Evolutionary conservation across 805 yeast genomes (phyloP).

Genomic region (Starmerella bombi): DNA sequence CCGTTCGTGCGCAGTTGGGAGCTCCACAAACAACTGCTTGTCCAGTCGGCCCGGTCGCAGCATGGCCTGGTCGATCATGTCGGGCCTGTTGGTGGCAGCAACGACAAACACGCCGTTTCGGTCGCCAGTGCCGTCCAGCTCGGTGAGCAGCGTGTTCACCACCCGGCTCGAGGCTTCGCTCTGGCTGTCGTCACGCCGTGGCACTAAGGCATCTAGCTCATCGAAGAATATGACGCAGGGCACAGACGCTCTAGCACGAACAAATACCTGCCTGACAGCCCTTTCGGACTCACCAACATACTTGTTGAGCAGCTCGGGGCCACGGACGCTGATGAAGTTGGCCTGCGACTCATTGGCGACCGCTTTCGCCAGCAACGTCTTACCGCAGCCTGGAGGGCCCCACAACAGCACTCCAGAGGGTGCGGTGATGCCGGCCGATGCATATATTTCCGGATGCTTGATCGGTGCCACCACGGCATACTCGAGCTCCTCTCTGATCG

Average conservation of each 20-base stretch:
- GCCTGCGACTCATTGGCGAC: slow-evolving; percentile 96
- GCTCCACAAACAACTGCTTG: slow-evolving; percentile 79
- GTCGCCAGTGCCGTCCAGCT: slow-evolving; percentile 86
- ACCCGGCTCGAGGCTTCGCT: slow-evolving; percentile 88
- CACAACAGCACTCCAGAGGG: slow-evolving; percentile 95
- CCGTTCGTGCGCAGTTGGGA: slow-evolving; percentile 70
- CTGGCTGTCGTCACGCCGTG: slow-evolving; percentile 76
- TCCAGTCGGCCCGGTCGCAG: slow-evolving; percentile 92
- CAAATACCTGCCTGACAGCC: slow-evolving; percentile 85
- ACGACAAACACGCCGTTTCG: slow-evolving; percentile 85
- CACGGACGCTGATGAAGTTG: slow-evolving; percentile 87
- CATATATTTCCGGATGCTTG: slow-evolving; percentile 77
- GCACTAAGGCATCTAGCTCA: slow-evolving; percentile 91
- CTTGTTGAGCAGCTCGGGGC: slow-evolving; percentile 88
- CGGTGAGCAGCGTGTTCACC: slow-evolving; percentile 87
- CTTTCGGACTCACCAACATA: slow-evolving; percentile 94
- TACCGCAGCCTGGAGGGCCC: slow-evolving; percentile 99
- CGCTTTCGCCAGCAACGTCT: slow-evolving; percentile 88
- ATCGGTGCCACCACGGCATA: slow-evolving; percentile 98
- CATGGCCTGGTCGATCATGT: slow-evolving; percentile 98
- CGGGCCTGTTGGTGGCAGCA: slow-evolving; percentile 96
- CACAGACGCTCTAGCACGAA: slow-evolving; percentile 79
- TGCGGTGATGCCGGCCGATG: slow-evolving; percentile 83
- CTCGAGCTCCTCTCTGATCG: slow-evolving; percentile 76
- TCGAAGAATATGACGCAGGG: slow-evolving; percentile 95